A percentile compares a stretch with the other conserved stretches of the same genome.
Evolutionary conservation across 768 basidiomycete genomes (phyloP).

Genomic region (Gloeophyllum trabeum): DNA sequence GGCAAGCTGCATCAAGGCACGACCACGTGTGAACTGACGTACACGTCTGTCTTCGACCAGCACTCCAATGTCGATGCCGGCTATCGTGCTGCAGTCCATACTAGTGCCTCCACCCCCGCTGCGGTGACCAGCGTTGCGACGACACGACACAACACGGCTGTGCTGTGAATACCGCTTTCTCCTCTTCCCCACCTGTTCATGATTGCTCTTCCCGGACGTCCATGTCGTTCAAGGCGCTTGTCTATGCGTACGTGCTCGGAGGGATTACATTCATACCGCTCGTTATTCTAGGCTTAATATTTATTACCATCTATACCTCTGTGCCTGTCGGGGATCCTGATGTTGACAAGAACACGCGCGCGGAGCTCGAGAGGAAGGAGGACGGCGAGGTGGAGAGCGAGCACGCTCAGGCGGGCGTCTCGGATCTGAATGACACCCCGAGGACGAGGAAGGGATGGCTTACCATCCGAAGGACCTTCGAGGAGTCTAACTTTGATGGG

Average conservation of each 20-base stretch:
- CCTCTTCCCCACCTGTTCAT: conserved; percentile 1
- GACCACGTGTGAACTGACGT: too few relatives aligned
- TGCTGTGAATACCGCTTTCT: not conserved
- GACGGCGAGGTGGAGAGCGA: conserved; percentile 10
- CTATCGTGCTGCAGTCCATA: too few relatives aligned
- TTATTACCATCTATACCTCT: conserved; percentile 71
- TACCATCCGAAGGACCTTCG: conserved; percentile 70
- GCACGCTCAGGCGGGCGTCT: conserved; percentile 18
- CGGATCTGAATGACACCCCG: conserved; percentile 43
- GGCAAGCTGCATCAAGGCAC: too few relatives aligned
- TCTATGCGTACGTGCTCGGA: conserved; percentile 83
- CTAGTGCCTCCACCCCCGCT: too few relatives aligned
- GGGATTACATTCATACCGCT: conserved; percentile 87
- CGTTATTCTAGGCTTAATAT: conserved; percentile 43
- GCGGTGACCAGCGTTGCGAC: too few relatives aligned
- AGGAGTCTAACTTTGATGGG: conserved; percentile 48
- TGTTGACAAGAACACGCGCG: conserved; percentile 23
- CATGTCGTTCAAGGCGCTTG: conserved; percentile 61
- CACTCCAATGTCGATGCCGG: too few relatives aligned
- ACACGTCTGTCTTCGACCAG: too few relatives aligned
- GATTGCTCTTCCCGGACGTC: conserved; percentile 7
- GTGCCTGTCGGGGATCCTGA: conserved; percentile 60
- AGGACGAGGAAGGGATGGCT: conserved; percentile 73
- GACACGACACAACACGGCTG: not conserved
- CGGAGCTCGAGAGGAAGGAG: conserved; percentile 14